Percentiles rank a stretch among this genome's conserved stretches.
phyloP scores from a whole-genome alignment of 2,329 filamentous ascomycete genomes.

The Aspergillus alliaceus region DNA sequence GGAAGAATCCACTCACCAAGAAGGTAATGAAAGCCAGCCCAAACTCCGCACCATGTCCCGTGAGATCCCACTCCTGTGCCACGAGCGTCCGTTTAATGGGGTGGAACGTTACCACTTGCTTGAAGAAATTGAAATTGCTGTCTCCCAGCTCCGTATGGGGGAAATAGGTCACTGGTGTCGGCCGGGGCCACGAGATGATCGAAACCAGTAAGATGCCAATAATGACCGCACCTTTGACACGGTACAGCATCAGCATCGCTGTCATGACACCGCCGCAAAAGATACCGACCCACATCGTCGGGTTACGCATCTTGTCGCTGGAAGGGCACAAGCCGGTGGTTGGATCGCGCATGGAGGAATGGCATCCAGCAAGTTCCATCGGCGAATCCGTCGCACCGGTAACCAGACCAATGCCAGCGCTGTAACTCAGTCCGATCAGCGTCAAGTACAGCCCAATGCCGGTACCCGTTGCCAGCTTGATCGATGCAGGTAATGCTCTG shows the following conservation, averaged over 20 bases:
- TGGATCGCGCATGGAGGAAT: conserved; percentile 45
- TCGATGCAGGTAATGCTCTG: conserved; percentile 75
- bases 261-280: conserved; percentile 83
- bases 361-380: conserved; percentile 73
- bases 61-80: conserved; percentile 73
- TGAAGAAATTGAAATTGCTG: conserved; percentile 79
- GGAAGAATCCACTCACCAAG: conserved; percentile 43
- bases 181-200: conserved; percentile 83
- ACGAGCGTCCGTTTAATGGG: conserved; percentile 68
- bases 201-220: conserved; percentile 79
- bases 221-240: conserved; percentile 84
- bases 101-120: conserved; percentile 81
- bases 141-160: conserved; percentile 70
- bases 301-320: conserved; percentile 74
- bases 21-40: conserved; percentile 84
- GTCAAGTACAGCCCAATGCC: conserved; percentile 80
- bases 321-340: conserved; percentile 59
- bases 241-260: conserved; percentile 77
- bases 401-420: conserved; percentile 77
- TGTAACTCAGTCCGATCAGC: conserved; percentile 68
- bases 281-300: conserved; percentile 84
- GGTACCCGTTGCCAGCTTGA: conserved; percentile 83
- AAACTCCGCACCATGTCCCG: conserved; percentile 70
- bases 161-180: conserved; percentile 76
- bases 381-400: conserved; percentile 69